Conservation (phyloP, 371 early-diverging fungal species). For the Rhizopus sp. region DNA sequence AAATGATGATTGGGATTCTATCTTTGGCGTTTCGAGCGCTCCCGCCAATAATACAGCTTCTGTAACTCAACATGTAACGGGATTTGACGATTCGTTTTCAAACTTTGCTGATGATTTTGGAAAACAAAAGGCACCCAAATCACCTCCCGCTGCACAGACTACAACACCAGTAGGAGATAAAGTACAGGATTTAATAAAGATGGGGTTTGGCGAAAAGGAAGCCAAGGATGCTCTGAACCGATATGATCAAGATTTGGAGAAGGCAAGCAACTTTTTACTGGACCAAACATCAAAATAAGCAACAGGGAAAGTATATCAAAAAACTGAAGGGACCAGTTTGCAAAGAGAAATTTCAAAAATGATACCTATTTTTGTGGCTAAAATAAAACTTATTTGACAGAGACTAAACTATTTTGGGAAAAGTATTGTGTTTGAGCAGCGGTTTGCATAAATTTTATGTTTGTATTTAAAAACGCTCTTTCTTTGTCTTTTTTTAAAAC, state of each 20-base stretch:
- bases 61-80: conserved; percentile 12
- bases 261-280: conserved; percentile 60
- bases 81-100: conserved; percentile 41
- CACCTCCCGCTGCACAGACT: background rate
- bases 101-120: conserved; percentile 26
- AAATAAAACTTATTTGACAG: too few relatives aligned
- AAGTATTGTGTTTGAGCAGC: too few relatives aligned
- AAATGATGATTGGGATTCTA: conserved; percentile 46
- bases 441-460: too few relatives aligned
- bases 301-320: too few relatives aligned
- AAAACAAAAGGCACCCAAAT: conserved; percentile 4
- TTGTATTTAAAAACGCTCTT: too few relatives aligned
- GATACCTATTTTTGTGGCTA: too few relatives aligned
- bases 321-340: too few relatives aligned
- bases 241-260: conserved; percentile 62
- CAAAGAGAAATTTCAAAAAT: too few relatives aligned
- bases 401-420: too few relatives aligned
- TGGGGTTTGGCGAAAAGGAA: conserved; percentile 60
- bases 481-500: background rate
- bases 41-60: conserved; percentile 1
- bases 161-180: conserved; percentile 25
- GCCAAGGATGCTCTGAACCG: conserved; percentile 61
- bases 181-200: conserved; percentile 49
- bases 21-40: conserved; percentile 31
- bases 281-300: conserved; percentile 28